Base-by-base conservation (phyloP, 2,329 filamentous ascomycete genomes). In the Rhinocladiella similis region DNA sequence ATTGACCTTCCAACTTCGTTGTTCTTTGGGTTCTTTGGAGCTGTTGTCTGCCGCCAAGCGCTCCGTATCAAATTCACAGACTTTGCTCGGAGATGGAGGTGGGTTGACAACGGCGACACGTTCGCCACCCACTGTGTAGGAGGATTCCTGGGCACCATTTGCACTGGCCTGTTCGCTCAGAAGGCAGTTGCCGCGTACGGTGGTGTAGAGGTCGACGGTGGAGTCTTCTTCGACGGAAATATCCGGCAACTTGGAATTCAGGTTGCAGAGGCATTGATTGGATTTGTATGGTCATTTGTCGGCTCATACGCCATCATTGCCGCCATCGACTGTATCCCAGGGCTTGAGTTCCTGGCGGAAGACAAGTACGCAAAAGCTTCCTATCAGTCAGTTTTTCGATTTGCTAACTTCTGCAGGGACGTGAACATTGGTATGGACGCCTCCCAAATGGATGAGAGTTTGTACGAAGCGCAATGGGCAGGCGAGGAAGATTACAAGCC, bases 31-130 rank as follows among this genome's bases (percentile, higher is more conserved):
- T 67, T 80, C 5, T 61, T 75, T 0, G 78, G 78, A 0, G 77
- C 79, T 1, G 35, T 77, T 1, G 65, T 79, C 10, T 80, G 77
- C 55, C 72, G 80, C 1, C 80, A 83, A 67, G 78, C 78, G 13
- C 63, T 82, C 50, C 70, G 78, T 1, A 79, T 82, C 65, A 83
- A 82, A 65, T 80, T 77, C 57, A 81, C 76, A 1, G 72, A 77
- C 13, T 68, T 75, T 27, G 79, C 80, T 5, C 67, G 71, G n/a
- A 66, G 70, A 2, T 74, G 72, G 68, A 69, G 74, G 33, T 83
- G 78, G 80, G 79, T 82, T 0, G 80, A 82, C 59, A 80, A 81
- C 57, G 80, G 78, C 1, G 80, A 82, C 64, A 81, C 79, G 0
- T 82, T 82, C 63, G 80, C 80, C 4, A 82, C 79, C 3, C 79